Conservation (phyloP, 305 asterid species). For the Solanum hybrid region DNA sequence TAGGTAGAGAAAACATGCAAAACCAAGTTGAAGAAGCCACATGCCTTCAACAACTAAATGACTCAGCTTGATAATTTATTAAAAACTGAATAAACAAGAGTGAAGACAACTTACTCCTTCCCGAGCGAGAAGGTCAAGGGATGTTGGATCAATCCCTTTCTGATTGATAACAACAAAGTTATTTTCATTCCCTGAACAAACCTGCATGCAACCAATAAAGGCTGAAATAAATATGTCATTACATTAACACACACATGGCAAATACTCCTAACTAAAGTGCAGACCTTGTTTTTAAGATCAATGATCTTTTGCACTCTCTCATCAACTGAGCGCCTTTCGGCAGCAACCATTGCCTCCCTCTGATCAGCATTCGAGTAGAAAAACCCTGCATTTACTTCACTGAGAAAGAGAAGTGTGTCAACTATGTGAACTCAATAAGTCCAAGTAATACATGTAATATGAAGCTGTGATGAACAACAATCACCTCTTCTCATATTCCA, state of each 20-base stretch:
- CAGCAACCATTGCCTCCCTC: constrained; percentile 94
- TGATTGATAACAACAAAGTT: constrained; percentile 83
- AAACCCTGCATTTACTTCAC: constrained; percentile 65
- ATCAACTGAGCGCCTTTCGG: constrained; percentile 92
- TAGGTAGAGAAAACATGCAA: not conserved
- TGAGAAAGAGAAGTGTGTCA: constrained; percentile 20
- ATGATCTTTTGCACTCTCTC: constrained; percentile 88
- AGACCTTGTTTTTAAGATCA: constrained; percentile 79
- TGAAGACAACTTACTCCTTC: constrained; percentile 66
- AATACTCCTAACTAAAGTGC: not conserved
- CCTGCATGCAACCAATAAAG: constrained; percentile 35
- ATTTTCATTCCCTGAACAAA: constrained; percentile 51
- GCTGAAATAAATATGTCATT: not conserved
- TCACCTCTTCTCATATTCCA: constrained; percentile 99
- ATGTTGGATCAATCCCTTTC: constrained; percentile 94
- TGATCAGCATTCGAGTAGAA: constrained; percentile 90
- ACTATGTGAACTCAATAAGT: not conserved
- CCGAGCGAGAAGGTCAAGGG: constrained; percentile 84
- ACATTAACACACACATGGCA: not conserved
- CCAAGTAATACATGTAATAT: not conserved
- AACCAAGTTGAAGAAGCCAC: not conserved
- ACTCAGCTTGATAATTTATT: not conserved
- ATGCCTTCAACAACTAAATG: not conserved
- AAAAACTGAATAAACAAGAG: not conserved
- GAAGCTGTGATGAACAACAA: not conserved